These are phyloP conservation scores for Kodamaea jinghongensis DNA, from an alignment of 805 yeast genomes.

Conservation along the genomic window DNA sequence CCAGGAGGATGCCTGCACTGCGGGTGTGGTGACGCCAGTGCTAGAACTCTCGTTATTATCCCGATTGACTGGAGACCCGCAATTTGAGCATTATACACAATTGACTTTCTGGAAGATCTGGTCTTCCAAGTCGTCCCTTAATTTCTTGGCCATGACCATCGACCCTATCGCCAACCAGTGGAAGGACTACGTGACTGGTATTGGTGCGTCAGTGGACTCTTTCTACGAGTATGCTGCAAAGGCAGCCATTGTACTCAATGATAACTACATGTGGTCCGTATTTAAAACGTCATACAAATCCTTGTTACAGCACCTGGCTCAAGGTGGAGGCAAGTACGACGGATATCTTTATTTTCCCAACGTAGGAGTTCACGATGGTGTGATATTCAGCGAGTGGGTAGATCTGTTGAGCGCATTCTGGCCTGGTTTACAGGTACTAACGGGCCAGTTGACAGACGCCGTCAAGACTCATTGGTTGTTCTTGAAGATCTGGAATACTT, in stretches of 20 bases:
- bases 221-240: constrained; percentile 87
- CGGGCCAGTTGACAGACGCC: constrained; percentile 73
- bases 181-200: constrained; percentile 64
- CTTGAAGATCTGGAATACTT: constrained; percentile 75
- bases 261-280: constrained; percentile 61
- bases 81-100: constrained; percentile 62
- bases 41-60: constrained; percentile 79
- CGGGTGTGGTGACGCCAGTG: constrained; percentile 84
- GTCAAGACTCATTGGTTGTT: constrained; percentile 56
- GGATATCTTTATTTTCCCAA: constrained; percentile 50
- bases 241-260: constrained; percentile 62
- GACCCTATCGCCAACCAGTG: constrained; percentile 57
- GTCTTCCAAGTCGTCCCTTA: constrained; percentile 58
- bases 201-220: constrained; percentile 91
- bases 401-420: constrained; percentile 87
- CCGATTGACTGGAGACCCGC: constrained; percentile 66
- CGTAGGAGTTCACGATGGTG: constrained; percentile 54
- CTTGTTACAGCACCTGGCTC: constrained; percentile 43
- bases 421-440: constrained; percentile 78
- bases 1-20: constrained; percentile 71
- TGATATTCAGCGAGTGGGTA: constrained; percentile 60
- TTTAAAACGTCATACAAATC: constrained; percentile 54
- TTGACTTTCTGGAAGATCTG: constrained; percentile 68
- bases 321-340: constrained; percentile 21
- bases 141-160: constrained; percentile 76